Evolutionary conservation across 2,329 filamentous ascomycete genomes (phyloP), one percentile per base, ranked within the genome.

Genomic region (Aspergillus fijiensis): DNA sequence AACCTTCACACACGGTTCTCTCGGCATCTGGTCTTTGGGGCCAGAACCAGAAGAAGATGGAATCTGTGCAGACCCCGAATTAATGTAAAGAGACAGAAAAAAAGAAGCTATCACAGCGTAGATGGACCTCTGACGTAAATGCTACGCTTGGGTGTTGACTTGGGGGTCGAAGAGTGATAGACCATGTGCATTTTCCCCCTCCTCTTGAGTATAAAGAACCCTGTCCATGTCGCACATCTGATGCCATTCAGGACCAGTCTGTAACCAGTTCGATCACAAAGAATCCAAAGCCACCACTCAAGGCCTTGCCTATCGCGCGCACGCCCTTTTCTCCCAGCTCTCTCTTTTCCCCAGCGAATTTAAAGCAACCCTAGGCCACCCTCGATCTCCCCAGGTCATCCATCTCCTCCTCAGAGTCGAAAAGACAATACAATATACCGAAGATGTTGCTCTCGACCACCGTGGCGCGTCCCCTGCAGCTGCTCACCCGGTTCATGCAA

Each of bases 401-500:
- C 7, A 27, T 29, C 27, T 29, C 27, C 9, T 9, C 9, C 27
- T 29, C 27, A 29, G 6, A 29, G 27, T 9, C 27, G 4, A 23
- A 23, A 4, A 29, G 27, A 29, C 6, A 27, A 27, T 27, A 27
- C 27, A 27, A 2, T 2, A 29, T 9, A 29, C 3, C 27, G 27
- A 29, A 29, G 27, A 71, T 65, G 59, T 57, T 61, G 55, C 60
- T 72, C 29, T 67, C 70, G 25, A 70, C 64, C 33, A 35, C 67
- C 14, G 48, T 74, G 14, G 56, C 68, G 23, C 69, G 73, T 12
- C 73, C 74, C 5, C 23, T 76, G 21, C 71, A 74, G 65, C 69
- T 77, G 56, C 47, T 55, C 49, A 63, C 59, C 23, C 69, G 71
- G 14, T 52, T 68, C 51, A 31, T 80, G 55, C 72, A 76, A 62